These are phyloP conservation scores for Melanopsichium pennsylvanicum DNA, from an alignment of 1,284 basidiomycete species.

Conservation along the genomic window DNA sequence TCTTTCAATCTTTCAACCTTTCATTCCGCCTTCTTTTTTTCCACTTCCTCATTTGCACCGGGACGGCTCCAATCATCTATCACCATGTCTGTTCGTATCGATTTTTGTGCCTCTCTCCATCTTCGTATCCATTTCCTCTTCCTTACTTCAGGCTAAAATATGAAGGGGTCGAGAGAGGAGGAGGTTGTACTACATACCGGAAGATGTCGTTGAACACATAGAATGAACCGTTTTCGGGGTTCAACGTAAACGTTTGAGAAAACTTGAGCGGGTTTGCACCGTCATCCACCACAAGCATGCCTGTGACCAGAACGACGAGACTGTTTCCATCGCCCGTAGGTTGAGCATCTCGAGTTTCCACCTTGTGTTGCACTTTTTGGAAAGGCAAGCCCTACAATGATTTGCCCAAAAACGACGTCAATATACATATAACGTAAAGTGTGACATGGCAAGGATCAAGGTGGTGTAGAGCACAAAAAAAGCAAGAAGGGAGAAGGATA, in stretches of 20 bases:
- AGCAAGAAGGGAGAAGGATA: background rate
- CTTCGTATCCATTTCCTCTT: no score
- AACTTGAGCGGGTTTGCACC: constrained; percentile 29
- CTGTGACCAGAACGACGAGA: constrained; percentile 88
- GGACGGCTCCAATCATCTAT: no score
- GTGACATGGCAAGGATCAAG: no score
- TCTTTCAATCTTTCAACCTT: background rate
- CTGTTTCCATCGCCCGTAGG: constrained; percentile 77
- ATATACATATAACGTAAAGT: no score
- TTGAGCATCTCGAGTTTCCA: constrained; percentile 87
- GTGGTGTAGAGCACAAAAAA: no score
- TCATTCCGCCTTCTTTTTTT: background rate
- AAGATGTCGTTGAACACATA: constrained; percentile 75
- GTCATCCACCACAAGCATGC: constrained; percentile 71
- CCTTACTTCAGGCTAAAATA: no score
- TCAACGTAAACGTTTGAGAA: constrained; percentile 78
- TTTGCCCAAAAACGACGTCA: no score
- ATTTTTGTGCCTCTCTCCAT: no score
- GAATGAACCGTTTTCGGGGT: constrained; percentile 79
- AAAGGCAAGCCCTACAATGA: constrained; percentile 81
- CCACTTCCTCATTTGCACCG: no score
- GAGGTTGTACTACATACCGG: constrained; percentile 27
- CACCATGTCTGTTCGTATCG: no score
- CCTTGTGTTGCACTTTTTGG: constrained; percentile 79
- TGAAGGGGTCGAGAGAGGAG: background rate